Evolutionary conservation across 2,329 filamentous ascomycete species (phyloP), one percentile per base, ranked within the genome.

Genomic region (Pseudocercospora eumusae): DNA sequence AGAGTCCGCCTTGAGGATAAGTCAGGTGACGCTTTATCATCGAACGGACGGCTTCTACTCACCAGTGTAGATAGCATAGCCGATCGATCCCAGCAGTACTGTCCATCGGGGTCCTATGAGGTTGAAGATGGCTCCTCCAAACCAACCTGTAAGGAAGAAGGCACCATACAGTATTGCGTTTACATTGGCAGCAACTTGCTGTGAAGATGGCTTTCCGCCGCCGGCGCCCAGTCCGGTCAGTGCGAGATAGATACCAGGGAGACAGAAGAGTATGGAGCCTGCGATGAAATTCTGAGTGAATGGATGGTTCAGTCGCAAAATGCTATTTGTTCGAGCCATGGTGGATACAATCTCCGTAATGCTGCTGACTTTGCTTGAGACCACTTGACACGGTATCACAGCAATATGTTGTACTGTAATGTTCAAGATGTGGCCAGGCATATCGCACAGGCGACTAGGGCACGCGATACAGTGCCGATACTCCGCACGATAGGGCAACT

Each of bases 91-190:
- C 10, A 55, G n/a, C n/a, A 55, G 21, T 3, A 55, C 52, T 10
- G 52, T 55, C 52, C 27, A 55, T 11, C 45, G 18, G 3, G 58
- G 58, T 21, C 52, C 52, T 18, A 60, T 56, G 3, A 60, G 23
- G 31, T 60, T 60, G 20, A 60, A 31, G 4, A 60, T 47, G 5
- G 58, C 33, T 10, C 58, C 58, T 10, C 49, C 58, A 11, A 60
- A 55, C 58, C 58, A 60, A 23, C 58, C 58, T 36, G 53, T 47
- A 2, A 60, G 23, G 20, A 60, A 60, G 40, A 56, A 60, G 21
- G 56, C 40, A 6, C 58, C 58, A 42, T 60, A 60, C 21, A 60
- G 20, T 23, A 60, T 60, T 25, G 58, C 58, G 25, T 60, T 60
- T 21, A 55, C 52, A 21, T 56, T 55, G 4, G 58, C 50, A 18